A percentile compares a stretch with the other conserved stretches of the same genome.
These are phyloP conservation scores for Tulasnella sp. DNA, from an alignment of 768 basidiomycete species.

Conservation along the genomic window DNA sequence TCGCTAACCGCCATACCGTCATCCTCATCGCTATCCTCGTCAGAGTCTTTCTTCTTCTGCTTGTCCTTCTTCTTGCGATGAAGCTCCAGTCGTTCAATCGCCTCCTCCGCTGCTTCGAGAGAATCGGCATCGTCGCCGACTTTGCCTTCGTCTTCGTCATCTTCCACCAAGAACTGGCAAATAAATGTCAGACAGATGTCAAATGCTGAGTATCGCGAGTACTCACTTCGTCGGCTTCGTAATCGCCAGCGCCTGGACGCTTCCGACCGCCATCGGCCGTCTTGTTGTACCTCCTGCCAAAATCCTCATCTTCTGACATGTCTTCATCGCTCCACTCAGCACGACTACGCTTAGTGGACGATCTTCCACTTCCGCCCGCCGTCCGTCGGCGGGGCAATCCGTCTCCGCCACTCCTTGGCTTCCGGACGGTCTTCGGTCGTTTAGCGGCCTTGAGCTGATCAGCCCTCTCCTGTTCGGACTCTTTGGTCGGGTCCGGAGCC, in stretches of 20 bases:
- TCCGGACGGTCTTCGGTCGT: background rate
- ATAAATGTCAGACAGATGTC: background rate
- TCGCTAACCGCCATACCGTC: constrained; percentile 45
- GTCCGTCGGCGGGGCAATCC: background rate
- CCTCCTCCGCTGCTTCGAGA: constrained; percentile 15
- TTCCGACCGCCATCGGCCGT: background rate
- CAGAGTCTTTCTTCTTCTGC: constrained; percentile 30
- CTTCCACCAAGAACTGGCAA: constrained; percentile 18
- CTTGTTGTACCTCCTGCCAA: background rate
- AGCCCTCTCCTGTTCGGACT: constrained; percentile 24
- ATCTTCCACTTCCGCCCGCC: background rate
- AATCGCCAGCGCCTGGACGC: background rate
- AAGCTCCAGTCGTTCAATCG: constrained; percentile 26
- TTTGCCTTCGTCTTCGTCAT: constrained; percentile 33
- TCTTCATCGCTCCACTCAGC: constrained; percentile 4
- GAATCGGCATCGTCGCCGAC: constrained; percentile 42
- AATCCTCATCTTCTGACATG: background rate
- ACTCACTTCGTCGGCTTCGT: background rate
- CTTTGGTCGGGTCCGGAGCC: constrained; percentile 64
- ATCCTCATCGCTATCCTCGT: constrained; percentile 24
- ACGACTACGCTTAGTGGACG: background rate
- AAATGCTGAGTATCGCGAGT: background rate
- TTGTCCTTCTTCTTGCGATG: constrained; percentile 23
- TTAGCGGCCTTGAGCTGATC: constrained; percentile 6
- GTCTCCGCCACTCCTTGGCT: background rate